Evolutionary conservation across 2,329 filamentous ascomycete species (phyloP), one percentile per base, ranked within the genome.

Genomic region (Xylariaceae sp.): DNA sequence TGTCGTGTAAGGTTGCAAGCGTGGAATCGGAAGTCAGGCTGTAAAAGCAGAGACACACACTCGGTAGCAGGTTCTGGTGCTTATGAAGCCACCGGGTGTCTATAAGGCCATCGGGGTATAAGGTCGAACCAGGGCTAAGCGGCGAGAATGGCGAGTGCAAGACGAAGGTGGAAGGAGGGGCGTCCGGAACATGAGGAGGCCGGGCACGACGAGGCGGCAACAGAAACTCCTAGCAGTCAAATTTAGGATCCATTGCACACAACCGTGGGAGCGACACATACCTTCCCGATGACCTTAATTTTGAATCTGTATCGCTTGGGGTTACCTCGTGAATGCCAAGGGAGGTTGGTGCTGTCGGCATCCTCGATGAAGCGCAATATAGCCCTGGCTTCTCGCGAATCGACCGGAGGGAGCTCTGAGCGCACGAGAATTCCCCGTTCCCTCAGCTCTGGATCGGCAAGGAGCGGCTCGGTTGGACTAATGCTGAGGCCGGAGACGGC

Each of bases 71-170:
- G 48, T 87, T 77, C 67, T 96, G 92, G 68, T 97, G 92, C 69
- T 97, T 99, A 55, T 83, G 81, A 51, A 95, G 77, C 92, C 92
- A 99, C 56, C 82, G 73, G 18, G 86, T 80, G 56, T 91, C 84
- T 68, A 96, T 84, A 54, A 96, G 76, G 4, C 92, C 94, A 72
- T 97, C 94, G 7, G 92, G 92, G 67, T 94, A 97, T 2, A 95
- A 79, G 2, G 84, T 77, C 7, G 92, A 96, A 7, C 80, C 80
- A 3, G 92, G 91, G 37, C 88, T 94, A 29, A 97, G 78, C 0
- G 92, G 94, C 2, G 94, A 97, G 61, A 96, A 84, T 1, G 92
- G 89, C 12, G 94, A 97, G 70, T 97, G 92, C 4, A 96, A 74
- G n/a, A 84, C 75, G 55, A 78, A 73, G 16, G 76, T 71, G 21